Percentiles rank a stretch among this genome's conserved stretches.
Conservation (phyloP, 1,139 yeast species). For the Debaryomyces psychrophilus region DNA sequence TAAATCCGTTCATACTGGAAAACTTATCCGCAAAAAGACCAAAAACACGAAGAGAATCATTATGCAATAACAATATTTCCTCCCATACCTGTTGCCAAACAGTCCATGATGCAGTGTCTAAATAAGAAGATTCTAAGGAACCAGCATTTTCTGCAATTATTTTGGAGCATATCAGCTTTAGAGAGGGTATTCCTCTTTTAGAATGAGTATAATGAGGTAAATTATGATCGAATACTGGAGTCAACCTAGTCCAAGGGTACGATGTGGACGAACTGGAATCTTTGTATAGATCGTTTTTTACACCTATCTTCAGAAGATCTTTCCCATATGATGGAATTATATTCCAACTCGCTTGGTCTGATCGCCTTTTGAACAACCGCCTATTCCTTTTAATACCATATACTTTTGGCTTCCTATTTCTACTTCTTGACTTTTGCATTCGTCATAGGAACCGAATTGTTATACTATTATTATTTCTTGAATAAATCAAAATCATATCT, state of each 20-base stretch:
- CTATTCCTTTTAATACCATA: constrained; percentile 1
- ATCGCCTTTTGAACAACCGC: not conserved
- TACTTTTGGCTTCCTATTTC: not conserved
- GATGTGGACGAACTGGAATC: constrained; percentile 21
- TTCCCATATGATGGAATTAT: not conserved
- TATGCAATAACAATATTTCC: constrained; percentile 25
- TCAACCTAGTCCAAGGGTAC: constrained; percentile 24
- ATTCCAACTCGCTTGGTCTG: not conserved
- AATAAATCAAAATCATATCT: not conserved
- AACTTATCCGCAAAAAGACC: constrained; percentile 32
- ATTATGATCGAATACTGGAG: constrained; percentile 11
- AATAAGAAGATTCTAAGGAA: constrained; percentile 22
- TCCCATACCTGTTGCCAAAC: constrained; percentile 41
- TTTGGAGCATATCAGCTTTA: constrained; percentile 32
- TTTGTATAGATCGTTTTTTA: constrained; percentile 15
- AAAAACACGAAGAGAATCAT: constrained; percentile 37
- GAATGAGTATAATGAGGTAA: not conserved
- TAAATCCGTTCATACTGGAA: constrained; percentile 22
- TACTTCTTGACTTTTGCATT: constrained; percentile 2
- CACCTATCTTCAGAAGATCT: constrained; percentile 5
- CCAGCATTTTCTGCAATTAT: constrained; percentile 32
- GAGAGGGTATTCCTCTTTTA: constrained; percentile 13
- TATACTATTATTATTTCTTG: not conserved
- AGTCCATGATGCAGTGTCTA: constrained; percentile 32
- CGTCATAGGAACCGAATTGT: not conserved